Evolutionary conservation across 148 eudicot species (phyloP), one percentile per base, ranked within the genome.

Genomic region (Rhododendron ovatum): DNA sequence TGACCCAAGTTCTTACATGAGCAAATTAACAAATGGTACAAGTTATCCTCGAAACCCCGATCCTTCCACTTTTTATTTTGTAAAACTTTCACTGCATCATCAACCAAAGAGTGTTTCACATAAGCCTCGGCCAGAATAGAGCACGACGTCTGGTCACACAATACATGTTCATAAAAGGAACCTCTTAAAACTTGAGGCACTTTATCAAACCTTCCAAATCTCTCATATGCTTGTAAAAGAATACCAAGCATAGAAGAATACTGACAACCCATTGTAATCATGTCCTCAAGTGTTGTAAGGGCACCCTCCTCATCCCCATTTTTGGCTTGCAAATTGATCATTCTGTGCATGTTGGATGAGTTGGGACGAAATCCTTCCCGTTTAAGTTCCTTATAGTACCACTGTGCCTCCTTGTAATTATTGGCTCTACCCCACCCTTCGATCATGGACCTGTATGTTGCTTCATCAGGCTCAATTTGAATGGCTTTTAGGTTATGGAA

Each of bases 381-480:
- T 91, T 90, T 94, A 78, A 96, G 95, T 84, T 89, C 88, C 80
- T 83, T 81, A 88, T 93, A 94, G 87, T 91, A 95, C 92, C 92
- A 84, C 37, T 89, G 81, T 50, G 94, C 95, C 89, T 89, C 91
- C 84, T 90, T 83, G 65, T 92, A 91, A 84, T 91, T 91, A 57
- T 92, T 90, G 20, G 84, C 92, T 87, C 96, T 88, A 80, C 98
- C 96, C 98, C 98, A 96, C 65, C 99, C 99, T 93, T 96, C 99
- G 83, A 96, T 89, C 96, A 96, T 93, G n/a, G 98, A 94, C 90
- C 99, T 92, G 86, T 92, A 95, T 41, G 98, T 93, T 71, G 95
- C 90, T 91, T 95, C 98, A 88, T 96, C 98, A 84, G 98, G 98
- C 85, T 88, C 86, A 84, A 96, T 69, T 55, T 93, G 94, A 83